Percentiles rank a stretch among this genome's conserved stretches.
phyloP scores from a whole-genome alignment of 192 early-diverging fungal genomes.

The Podila minutissima region DNA sequence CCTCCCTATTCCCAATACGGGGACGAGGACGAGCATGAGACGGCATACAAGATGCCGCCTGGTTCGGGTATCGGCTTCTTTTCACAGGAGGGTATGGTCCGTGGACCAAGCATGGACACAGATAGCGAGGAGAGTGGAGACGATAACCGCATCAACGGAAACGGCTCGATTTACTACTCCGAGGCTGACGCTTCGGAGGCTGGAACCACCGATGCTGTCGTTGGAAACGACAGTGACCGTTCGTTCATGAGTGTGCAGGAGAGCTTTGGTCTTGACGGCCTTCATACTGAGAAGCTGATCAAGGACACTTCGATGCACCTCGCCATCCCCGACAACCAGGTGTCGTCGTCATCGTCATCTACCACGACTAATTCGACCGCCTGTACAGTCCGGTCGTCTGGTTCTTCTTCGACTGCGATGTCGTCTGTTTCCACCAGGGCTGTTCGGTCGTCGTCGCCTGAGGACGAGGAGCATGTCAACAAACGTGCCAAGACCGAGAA shows the following conservation, averaged over 20 bases:
- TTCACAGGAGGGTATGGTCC: constrained; percentile 51
- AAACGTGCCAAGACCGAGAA: constrained; percentile 8
- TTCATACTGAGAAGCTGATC: neutral
- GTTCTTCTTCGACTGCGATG: neutral
- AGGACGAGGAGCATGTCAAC: constrained; percentile 2
- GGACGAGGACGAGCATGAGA: constrained; percentile 5
- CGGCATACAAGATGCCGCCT: constrained; percentile 6
- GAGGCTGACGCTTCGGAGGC: constrained; percentile 3
- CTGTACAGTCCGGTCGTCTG: neutral
- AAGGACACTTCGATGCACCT: constrained; percentile 1
- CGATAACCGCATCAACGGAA: neutral
- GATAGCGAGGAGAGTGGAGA: constrained; percentile 22
- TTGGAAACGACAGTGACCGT: constrained; percentile 34
- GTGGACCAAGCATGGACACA: constrained; percentile 39
- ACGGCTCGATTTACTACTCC: constrained; percentile 8
- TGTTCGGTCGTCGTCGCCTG: neutral
- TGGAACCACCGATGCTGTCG: constrained; percentile 6
- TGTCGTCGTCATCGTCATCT: neutral
- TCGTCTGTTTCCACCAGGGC: neutral
- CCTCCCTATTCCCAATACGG: constrained; percentile 3
- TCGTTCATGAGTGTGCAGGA: constrained; percentile 49
- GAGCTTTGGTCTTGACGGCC: constrained; percentile 1
- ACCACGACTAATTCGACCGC: too few relatives aligned
- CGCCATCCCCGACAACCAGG: neutral
- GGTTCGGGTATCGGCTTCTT: constrained; percentile 45